These are phyloP conservation scores for Solanum hybrid DNA, from an alignment of 305 asterid genomes.

Conservation along the genomic window DNA sequence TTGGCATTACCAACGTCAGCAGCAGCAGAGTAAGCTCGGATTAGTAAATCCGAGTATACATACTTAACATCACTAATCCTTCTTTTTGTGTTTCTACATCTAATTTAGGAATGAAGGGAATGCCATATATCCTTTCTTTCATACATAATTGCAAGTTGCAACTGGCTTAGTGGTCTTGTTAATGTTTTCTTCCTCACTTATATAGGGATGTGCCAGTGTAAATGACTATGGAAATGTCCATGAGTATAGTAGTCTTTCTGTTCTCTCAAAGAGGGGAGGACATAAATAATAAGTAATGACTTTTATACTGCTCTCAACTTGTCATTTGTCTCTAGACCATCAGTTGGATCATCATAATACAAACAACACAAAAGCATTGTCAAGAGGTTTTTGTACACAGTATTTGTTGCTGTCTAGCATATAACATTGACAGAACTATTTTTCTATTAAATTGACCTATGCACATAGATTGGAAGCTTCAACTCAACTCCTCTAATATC, in stretches of 20 bases:
- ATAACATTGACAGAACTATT: background rate
- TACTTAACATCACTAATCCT: constrained; percentile 8
- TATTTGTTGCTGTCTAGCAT: background rate
- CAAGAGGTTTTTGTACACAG: background rate
- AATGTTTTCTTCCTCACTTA: background rate
- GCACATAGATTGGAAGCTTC: background rate
- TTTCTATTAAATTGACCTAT: background rate
- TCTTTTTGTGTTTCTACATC: constrained; percentile 2
- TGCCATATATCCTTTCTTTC: too few species aligned
- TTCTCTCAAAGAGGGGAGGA: constrained; percentile 4
- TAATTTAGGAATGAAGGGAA: background rate
- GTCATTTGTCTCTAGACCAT: background rate
- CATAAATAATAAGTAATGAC: background rate
- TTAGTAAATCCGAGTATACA: background rate
- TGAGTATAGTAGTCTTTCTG: background rate
- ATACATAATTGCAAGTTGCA: background rate
- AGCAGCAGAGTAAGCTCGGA: background rate
- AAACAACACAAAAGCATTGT: background rate
- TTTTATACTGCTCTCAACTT: background rate
- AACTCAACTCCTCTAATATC: background rate
- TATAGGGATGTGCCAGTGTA: background rate
- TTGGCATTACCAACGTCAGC: background rate
- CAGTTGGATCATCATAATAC: background rate
- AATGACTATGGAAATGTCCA: constrained; percentile 4
- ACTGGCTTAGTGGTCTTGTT: background rate